phyloP scores from a whole-genome alignment of 2,329 filamentous ascomycete genomes.

The Aspergillus eucalypticola region DNA sequence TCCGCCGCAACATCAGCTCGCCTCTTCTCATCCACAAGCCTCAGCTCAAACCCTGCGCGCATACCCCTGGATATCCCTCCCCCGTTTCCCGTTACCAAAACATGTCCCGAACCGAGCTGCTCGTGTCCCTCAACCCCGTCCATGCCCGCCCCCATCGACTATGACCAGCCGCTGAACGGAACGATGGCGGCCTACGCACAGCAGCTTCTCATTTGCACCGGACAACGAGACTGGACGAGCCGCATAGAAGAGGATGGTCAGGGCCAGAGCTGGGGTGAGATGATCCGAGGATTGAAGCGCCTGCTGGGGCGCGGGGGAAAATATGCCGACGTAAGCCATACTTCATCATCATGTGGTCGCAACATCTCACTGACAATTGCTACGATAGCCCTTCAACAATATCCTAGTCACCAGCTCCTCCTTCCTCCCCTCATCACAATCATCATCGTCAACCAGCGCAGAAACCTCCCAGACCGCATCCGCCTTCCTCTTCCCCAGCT shows the following conservation, averaged over 20 bases:
- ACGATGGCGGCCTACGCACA: conserved; percentile 77
- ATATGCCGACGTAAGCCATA: conserved; percentile 60
- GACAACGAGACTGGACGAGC: conserved; percentile 76
- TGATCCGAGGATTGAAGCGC: conserved; percentile 68
- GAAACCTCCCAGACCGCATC: conserved; percentile 46
- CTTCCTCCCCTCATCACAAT: conserved; percentile 51
- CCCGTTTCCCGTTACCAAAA: conserved; percentile 50
- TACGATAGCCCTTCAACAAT: conserved; percentile 74
- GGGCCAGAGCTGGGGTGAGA: conserved; percentile 45
- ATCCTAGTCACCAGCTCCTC: conserved; percentile 75
- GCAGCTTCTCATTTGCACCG: conserved; percentile 82
- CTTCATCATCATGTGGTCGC: background rate
- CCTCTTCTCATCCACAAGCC: conserved; percentile 25
- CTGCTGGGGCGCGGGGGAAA: conserved; percentile 66
- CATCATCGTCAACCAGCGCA: conserved; percentile 47
- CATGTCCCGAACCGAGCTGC: conserved; percentile 76
- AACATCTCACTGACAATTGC: conserved; percentile 8
- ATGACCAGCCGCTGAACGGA: conserved; percentile 67
- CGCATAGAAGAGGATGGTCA: conserved; percentile 78
- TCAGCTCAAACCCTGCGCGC: conserved; percentile 22
- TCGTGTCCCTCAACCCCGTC: conserved; percentile 71
- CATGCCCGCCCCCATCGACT: conserved; percentile 72
- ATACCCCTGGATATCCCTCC: conserved; percentile 39
- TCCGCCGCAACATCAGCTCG: conserved; percentile 11
- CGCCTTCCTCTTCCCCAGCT: conserved; percentile 77